Base-by-base conservation (phyloP, 2,329 filamentous ascomycete species). In the Mycosphaerella arachidis region DNA sequence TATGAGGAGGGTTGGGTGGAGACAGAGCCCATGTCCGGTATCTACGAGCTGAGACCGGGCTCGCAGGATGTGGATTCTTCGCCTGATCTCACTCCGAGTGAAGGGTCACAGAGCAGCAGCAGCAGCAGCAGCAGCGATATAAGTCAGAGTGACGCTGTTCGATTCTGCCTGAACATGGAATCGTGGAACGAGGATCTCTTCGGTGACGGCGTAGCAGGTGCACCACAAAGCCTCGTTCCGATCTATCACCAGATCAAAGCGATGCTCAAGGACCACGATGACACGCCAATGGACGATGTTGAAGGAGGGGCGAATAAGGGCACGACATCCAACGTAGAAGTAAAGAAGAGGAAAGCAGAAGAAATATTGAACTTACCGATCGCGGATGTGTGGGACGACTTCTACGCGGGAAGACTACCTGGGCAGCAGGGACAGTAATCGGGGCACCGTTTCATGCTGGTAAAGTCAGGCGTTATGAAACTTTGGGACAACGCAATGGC, bases 71-170 rank as follows among this genome's bases (percentile, higher is more conserved):
- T 56, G 6, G 63, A 64, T 13, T 65, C 66, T 24, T 66, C 67
- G 3, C 67, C 68, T 3, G 69, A 70, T 35, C 67, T 71, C 57
- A 68, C 72, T 30, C 69, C 70, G 1, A 63, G 60, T 55, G 62
- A 66, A 55, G 63, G 63, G 48, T 68, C 63, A 18, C 76, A 64
- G 69, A 52, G 50, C 50, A 52, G 50, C 30, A 52, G 30, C 27
- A 52, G 50, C 50, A 52, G 50, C 30, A 52, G 30, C 27, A 72
- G 71, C 51, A 78, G 74, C 48, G 77, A 80, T 56, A 75, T 79
- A 24, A 75, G 71, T 20, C 74, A 77, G 63, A 50, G 55, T 43
- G 65, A 65, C 29, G 61, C 60, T 20, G 60, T 63, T 61, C 61
- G 60, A 10, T 63, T 67, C 58, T 56, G 57, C 43, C 53, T 67